Evolutionary conservation across 2,329 filamentous ascomycete species (phyloP), one percentile per base, ranked within the genome.

Genomic region (Hypomyces rosellus): DNA sequence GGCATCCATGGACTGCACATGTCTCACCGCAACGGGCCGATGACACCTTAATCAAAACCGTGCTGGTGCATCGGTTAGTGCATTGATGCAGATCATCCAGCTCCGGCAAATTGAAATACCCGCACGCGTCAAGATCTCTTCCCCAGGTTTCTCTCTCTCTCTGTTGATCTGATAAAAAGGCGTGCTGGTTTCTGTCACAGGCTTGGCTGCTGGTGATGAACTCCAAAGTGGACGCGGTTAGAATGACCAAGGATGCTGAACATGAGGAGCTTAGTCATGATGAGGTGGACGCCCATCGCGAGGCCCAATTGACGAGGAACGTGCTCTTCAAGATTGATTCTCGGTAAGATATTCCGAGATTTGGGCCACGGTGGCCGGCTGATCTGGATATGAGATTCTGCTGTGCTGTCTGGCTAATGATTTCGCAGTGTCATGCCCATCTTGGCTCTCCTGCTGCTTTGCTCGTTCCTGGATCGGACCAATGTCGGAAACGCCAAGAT

Each of bases 401-500:
- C 20, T 20, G 20, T 20, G 20, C 20, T 20, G 20, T 20, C 3
- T 30, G 25, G 25, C 25, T 30, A 30, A 30, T 30, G 16, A 40
- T 13, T 13, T 18, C 42, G 20, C 50, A 84, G 80, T 45, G 77
- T 86, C 22, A 68, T 86, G 6, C 82, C 83, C 0, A 66, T 83
- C 6, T 72, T 88, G n/a, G 76, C 81, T 0, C 59, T 86, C 1
- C 68, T 87, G 1, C 85, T 85, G 57, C 71, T 86, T 9, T 85
- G 80, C 66, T 85, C 82, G 1, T 77, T 77, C 53, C 70, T 78
- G 45, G 85, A 88, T 64, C 76, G 85, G 39, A 86, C 84, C n/a
- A 88, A 88, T 61, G 81, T 88, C 36, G 85, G 84, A 36, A 87
- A 88, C 59, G 84, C 84, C 20, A 81, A 81, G 54, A 80, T 87